A percentile compares a stretch with the other conserved stretches of the same genome.
Conservation (phyloP, 306 rosid genomes). For the Dalbergia oliveri region DNA sequence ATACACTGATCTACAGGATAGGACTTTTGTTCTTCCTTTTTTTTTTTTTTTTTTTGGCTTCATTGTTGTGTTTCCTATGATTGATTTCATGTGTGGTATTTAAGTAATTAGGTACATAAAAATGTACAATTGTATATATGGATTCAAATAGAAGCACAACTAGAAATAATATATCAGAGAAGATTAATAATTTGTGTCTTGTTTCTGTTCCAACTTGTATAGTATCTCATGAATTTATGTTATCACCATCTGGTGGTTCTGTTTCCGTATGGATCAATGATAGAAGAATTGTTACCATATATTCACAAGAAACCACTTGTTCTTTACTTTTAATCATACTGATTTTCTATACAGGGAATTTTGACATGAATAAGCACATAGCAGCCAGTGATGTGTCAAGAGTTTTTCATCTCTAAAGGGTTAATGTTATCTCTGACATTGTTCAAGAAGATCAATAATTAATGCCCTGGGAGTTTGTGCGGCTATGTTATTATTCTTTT, state of each 20-base stretch:
- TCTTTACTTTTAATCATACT: constrained; percentile 1
- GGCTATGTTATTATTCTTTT: constrained; percentile 17
- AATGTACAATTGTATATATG: constrained; percentile 33
- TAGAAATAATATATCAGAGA: constrained; percentile 1
- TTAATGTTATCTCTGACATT: constrained; percentile 40
- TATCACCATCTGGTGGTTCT: constrained; percentile 30
- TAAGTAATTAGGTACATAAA: constrained; percentile 38
- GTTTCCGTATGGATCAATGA: constrained; percentile 16
- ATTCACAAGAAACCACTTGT: not conserved
- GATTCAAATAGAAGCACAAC: not conserved
- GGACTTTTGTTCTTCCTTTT: not conserved
- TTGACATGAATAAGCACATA: constrained; percentile 11
- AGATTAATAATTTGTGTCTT: constrained; percentile 11
- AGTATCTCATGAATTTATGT: constrained; percentile 16
- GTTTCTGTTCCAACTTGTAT: constrained; percentile 17
- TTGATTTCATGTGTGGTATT: constrained; percentile 35
- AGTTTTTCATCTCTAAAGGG: not conserved
- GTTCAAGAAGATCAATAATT: constrained; percentile 26
- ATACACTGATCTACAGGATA: not conserved
- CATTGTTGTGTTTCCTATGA: constrained; percentile 29
- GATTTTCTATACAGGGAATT: constrained; percentile 21
- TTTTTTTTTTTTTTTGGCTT: not conserved
- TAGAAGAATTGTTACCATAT: not conserved
- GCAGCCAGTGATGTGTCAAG: constrained; percentile 21
- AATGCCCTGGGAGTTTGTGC: not conserved